These are phyloP conservation scores for Xylaria palmicola DNA, from an alignment of 495 filamentous ascomycete species.

Conservation along the genomic window DNA sequence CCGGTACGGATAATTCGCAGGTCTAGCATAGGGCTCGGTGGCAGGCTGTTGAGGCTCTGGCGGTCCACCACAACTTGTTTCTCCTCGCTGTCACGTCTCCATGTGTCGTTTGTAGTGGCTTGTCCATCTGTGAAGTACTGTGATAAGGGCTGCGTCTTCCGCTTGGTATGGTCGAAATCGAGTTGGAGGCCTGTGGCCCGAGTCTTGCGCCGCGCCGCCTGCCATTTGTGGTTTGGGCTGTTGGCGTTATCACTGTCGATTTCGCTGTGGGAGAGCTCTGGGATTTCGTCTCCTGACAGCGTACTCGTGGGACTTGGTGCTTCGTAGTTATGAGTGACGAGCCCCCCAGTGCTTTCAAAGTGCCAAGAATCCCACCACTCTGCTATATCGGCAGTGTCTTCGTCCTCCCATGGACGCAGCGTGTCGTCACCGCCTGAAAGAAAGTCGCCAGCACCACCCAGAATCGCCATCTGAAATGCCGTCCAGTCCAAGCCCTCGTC, in stretches of 20 bases:
- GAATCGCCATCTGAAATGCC: conserved; percentile 57
- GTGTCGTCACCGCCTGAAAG: conserved; percentile 44
- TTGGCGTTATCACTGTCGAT: conserved; percentile 20
- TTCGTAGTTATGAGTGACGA: conserved; percentile 29
- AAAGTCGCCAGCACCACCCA: conserved; percentile 47
- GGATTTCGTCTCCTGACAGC: conserved; percentile 27
- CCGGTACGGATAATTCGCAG: conserved; percentile 39
- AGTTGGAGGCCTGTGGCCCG: conserved; percentile 16
- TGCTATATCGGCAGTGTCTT: conserved; percentile 40
- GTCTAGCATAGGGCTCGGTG: conserved; percentile 53
- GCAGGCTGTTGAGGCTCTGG: conserved; percentile 41
- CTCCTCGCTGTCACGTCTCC: conserved; percentile 4
- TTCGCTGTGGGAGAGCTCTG: conserved; percentile 25
- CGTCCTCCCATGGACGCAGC: conserved; percentile 35
- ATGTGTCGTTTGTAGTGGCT: conserved; percentile 9
- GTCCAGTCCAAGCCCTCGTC: conserved; percentile 55
- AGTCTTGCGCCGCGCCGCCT: conserved; percentile 9
- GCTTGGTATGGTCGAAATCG: conserved; percentile 18
- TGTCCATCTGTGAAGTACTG: background rate
- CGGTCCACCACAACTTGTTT: conserved; percentile 20
- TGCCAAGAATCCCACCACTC: conserved; percentile 46
- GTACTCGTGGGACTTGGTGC: conserved; percentile 30
- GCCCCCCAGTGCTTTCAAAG: conserved; percentile 34
- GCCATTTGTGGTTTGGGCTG: conserved; percentile 27
- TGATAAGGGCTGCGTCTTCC: conserved; percentile 14